Percentiles rank a stretch among this genome's conserved stretches.
These are phyloP conservation scores for Acmispon strigosus DNA, from an alignment of 306 rosid species.

Conservation along the genomic window DNA sequence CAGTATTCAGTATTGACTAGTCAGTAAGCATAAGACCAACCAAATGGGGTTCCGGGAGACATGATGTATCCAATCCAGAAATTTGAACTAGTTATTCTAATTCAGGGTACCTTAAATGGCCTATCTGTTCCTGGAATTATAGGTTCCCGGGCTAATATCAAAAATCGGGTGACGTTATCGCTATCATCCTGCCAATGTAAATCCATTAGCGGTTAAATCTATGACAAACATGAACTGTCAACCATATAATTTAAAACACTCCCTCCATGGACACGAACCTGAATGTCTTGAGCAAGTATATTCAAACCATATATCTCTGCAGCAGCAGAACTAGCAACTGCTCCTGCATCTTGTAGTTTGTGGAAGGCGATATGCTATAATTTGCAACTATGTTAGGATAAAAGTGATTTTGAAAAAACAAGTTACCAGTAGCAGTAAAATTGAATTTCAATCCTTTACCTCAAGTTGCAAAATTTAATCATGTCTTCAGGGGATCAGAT, in stretches of 20 bases:
- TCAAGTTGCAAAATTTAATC: conserved; percentile 8
- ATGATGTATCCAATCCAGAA: not conserved
- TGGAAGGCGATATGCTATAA: conserved; percentile 69
- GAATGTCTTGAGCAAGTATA: conserved; percentile 82
- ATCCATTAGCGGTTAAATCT: conserved; percentile 14
- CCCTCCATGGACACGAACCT: conserved; percentile 42
- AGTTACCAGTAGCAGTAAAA: conserved; percentile 10
- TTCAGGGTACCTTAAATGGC: conserved; percentile 69
- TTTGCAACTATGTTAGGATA: conserved; percentile 21
- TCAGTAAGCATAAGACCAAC: conserved; percentile 8
- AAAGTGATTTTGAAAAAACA: conserved; percentile 22
- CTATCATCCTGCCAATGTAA: conserved; percentile 68
- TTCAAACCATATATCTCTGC: conserved; percentile 74
- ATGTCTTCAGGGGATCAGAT: not conserved
- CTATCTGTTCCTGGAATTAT: conserved; percentile 87
- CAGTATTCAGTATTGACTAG: not conserved
- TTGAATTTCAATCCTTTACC: not conserved
- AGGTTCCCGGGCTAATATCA: conserved; percentile 91
- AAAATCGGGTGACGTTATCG: conserved; percentile 86
- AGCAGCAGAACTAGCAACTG: conserved; percentile 87
- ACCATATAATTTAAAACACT: not conserved
- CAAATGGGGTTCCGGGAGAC: not conserved
- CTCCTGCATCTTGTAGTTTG: conserved; percentile 73
- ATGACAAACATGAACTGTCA: not conserved
- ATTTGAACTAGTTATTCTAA: conserved; percentile 10